Conservation (phyloP, 2,329 filamentous ascomycete genomes). For the Fusarium sp. region DNA sequence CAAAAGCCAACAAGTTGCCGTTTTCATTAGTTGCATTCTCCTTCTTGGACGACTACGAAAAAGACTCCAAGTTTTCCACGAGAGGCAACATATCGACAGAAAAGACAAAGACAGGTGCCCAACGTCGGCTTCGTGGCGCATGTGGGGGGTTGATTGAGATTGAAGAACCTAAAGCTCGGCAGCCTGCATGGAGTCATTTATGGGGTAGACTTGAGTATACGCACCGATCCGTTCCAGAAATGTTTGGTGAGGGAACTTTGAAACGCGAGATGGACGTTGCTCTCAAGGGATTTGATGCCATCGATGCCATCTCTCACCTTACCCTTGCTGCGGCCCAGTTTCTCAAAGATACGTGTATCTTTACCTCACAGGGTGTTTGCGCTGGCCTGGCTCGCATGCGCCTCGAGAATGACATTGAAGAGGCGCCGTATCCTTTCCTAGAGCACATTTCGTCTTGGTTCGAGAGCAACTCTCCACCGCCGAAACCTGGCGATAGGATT, state of each 20-base stretch:
- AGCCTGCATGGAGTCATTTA: no score
- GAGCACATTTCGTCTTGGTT: background rate
- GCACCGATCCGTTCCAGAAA: slow-evolving; percentile 4
- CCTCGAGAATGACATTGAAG: background rate
- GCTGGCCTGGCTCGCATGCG: background rate
- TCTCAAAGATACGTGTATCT: no score
- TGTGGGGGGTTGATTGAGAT: background rate
- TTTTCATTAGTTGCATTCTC: background rate
- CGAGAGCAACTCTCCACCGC: background rate
- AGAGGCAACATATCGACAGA: background rate
- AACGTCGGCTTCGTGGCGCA: background rate
- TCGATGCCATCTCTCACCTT: background rate
- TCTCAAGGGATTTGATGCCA: background rate
- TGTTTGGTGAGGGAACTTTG: background rate
- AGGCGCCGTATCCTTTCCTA: background rate
- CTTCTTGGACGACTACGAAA: slow-evolving; percentile 3
- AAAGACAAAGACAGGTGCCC: background rate
- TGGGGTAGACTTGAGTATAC: background rate
- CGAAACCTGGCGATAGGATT: background rate
- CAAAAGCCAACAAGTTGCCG: background rate
- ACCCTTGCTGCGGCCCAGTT: background rate
- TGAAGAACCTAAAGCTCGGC: no score
- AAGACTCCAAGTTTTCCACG: background rate
- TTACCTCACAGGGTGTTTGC: no score
- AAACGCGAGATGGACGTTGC: background rate